Percentiles rank a stretch among this genome's conserved stretches.
Evolutionary conservation across 2,329 filamentous ascomycete genomes (phyloP).

Genomic region (Neofusicoccum parvum): DNA sequence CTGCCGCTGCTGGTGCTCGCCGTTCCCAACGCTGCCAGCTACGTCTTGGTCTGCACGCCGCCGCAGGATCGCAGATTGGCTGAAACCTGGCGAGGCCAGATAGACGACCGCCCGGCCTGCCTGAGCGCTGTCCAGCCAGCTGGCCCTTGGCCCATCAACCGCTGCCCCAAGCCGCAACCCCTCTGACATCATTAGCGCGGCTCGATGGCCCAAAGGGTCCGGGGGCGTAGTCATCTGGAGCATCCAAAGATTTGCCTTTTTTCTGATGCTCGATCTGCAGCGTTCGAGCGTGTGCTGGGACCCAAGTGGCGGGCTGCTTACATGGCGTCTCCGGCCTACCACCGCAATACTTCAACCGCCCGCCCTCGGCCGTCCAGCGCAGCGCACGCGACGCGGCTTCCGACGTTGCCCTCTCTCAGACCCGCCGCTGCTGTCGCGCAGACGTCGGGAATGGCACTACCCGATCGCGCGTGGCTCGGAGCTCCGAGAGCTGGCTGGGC

Average conservation of each 20-base stretch:
- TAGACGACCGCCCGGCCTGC: neutral
- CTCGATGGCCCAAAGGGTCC: neutral
- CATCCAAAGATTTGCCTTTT: neutral
- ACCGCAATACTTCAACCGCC: too few species aligned
- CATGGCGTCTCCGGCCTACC: too few species aligned
- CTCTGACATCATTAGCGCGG: conserved; percentile 6
- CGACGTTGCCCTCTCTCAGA: neutral
- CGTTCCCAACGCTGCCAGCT: too few species aligned
- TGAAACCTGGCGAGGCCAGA: neutral
- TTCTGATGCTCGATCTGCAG: neutral
- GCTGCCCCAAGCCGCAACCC: neutral
- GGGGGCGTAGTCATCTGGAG: conserved; percentile 13
- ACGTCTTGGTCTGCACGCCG: too few species aligned
- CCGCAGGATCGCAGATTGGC: too few species aligned
- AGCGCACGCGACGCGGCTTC: neutral
- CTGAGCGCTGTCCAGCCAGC: neutral
- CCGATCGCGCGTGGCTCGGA: conserved; percentile 5
- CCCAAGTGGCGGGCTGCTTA: too few species aligned
- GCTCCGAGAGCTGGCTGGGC: neutral
- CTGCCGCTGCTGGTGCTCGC: too few species aligned
- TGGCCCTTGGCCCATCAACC: neutral
- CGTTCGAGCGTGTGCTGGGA: too few species aligned
- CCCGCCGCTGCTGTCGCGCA: neutral
- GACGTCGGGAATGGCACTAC: conserved; percentile 5
- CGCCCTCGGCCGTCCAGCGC: neutral